Conservation (phyloP, 2,329 filamentous ascomycete species). For the Hypoxylon sp. region DNA sequence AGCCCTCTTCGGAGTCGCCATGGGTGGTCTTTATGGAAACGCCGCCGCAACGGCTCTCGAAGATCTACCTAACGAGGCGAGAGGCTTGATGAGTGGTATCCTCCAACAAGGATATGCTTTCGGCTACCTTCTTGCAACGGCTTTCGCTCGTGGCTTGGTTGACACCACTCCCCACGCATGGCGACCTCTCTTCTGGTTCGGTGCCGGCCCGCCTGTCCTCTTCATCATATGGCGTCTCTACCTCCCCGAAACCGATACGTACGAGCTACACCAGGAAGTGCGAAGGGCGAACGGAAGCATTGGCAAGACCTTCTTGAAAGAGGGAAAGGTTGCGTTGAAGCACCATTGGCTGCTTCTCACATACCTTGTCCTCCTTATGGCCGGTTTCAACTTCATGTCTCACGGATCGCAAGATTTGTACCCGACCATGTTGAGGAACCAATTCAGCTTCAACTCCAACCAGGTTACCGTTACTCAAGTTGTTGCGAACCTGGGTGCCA, state of each 20-base stretch:
- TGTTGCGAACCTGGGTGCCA: conserved; percentile 75
- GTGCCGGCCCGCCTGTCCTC: conserved; percentile 78
- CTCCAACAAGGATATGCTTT: conserved; percentile 77
- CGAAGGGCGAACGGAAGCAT: conserved; percentile 65
- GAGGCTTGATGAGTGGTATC: conserved; percentile 79
- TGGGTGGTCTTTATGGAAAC: conserved; percentile 84
- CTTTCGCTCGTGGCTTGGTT: conserved; percentile 72
- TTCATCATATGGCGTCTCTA: conserved; percentile 82
- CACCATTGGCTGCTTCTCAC: conserved; percentile 81
- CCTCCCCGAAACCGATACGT: conserved; percentile 81
- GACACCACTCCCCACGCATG: conserved; percentile 81
- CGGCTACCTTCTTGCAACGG: conserved; percentile 69
- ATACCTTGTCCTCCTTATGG: conserved; percentile 88
- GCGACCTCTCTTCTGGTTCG: conserved; percentile 91
- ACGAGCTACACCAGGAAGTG: conserved; percentile 70
- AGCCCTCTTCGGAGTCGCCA: conserved; percentile 79
- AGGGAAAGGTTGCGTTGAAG: conserved; percentile 80
- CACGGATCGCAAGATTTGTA: conserved; percentile 75
- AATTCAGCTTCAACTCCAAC: conserved; percentile 61
- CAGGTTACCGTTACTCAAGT: conserved; percentile 75
- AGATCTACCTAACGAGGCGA: conserved; percentile 72
- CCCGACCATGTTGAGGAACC: conserved; percentile 66
- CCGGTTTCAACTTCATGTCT: conserved; percentile 92
- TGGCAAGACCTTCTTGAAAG: conserved; percentile 73
- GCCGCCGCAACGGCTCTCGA: conserved; percentile 82